A percentile compares a stretch with the other conserved stretches of the same genome.
Conservation (phyloP, 139 green algal species). For the Pedinophyceae sp. region DNA sequence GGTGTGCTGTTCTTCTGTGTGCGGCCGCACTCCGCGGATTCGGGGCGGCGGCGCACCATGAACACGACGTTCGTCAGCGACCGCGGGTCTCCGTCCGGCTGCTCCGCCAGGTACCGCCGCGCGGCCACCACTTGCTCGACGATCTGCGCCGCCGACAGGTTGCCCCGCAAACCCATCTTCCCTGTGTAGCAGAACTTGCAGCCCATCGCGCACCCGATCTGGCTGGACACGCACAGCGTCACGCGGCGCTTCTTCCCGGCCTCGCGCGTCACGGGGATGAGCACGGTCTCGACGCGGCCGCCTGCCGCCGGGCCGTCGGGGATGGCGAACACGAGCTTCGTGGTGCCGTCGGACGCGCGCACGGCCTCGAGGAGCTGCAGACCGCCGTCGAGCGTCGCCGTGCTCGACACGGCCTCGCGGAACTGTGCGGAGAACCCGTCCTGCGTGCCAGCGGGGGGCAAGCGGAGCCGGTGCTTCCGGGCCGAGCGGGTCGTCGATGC, state of each 20-base stretch:
- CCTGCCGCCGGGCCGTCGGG: slow-evolving; percentile 7
- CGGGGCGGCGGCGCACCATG: too few species aligned
- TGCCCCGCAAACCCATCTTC: slow-evolving; percentile 18
- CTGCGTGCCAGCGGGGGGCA: too few species aligned
- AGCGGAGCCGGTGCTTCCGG: too few species aligned
- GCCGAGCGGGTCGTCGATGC: too few species aligned
- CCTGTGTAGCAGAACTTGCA: slow-evolving; percentile 29
- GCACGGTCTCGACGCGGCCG: slow-evolving; percentile 21
- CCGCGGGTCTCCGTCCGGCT: not conserved
- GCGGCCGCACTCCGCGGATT: not conserved
- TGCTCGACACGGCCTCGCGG: not conserved
- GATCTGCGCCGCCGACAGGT: slow-evolving; percentile 22
- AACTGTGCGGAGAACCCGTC: not conserved
- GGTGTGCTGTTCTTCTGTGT: not conserved
- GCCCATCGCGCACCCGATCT: slow-evolving; percentile 21
- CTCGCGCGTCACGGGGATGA: slow-evolving; percentile 16
- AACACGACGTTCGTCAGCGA: slow-evolving; percentile 19
- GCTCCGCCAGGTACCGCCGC: not conserved
- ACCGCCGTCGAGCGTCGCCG: slow-evolving; percentile 3
- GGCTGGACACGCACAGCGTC: slow-evolving; percentile 12
- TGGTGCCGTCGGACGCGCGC: slow-evolving; percentile 1
- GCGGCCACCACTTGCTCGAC: slow-evolving; percentile 18
- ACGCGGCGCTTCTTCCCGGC: not conserved
- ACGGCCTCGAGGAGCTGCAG: not conserved
- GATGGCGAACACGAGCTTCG: slow-evolving; percentile 1